Base-by-base conservation (phyloP, 148 eudicot genomes). In the Tetragonia tetragonoides region DNA sequence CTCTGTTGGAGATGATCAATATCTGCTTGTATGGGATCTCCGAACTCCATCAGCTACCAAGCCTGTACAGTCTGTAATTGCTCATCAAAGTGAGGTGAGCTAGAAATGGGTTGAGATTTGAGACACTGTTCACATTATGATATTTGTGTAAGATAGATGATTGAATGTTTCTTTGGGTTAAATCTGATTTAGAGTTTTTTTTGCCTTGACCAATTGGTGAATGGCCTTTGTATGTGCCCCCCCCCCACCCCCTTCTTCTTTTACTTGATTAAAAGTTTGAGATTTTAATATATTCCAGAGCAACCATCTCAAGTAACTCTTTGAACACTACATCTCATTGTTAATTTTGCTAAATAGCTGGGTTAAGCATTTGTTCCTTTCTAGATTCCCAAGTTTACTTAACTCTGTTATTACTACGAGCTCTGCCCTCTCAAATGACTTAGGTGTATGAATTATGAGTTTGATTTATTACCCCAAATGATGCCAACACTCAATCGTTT, bases 21-120 rank as follows among this genome's bases (percentile, higher is more conserved):
- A 87, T 83, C 75, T 89, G 81, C 86, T 86, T 68, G 81, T 92
- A 76, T 95, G 98, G 95, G 98, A 94, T 83, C 92, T 89, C 39
- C 88, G 98, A 56, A 75, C 81, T 84, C 91, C 93, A 67, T 80
- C 88, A 59, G 91, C 68, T 53, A 84, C 74, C 86, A 92, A 94
- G 85, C 98, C 98, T 77, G 83, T 80, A 44, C 97, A 92, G 84
- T 87, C 92, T 73, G 95, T 92, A 28, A 63, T 89, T 84, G 98
- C 95, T 81, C 98, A 94, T 89, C 87, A 88, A 73, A 89, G 95
- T 82, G 98, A 89, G 92, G 98, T 92, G 41, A 69, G 79, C 15
- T 47, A 63, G 51, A 10, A 75, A 16, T 28, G 42, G 67, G n/a
- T 46, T 39, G 17, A 39, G 5, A 40, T 40, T n/a, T 17, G 34